Evolutionary conservation across 805 yeast genomes (phyloP).

Genomic region (Candida coleopterorum): DNA sequence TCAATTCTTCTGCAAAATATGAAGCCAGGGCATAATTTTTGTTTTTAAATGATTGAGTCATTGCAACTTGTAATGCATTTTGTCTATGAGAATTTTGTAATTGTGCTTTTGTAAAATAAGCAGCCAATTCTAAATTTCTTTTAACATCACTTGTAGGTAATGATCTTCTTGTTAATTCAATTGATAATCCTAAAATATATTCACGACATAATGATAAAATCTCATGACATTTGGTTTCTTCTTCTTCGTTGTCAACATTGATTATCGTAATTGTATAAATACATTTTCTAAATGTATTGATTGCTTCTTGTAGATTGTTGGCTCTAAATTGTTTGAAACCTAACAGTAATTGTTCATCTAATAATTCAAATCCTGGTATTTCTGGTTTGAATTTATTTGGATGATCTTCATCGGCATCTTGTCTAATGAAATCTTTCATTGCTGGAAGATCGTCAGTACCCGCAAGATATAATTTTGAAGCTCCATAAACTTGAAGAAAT

Average conservation of each 20-base stretch:
- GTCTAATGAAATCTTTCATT: conserved; percentile 62
- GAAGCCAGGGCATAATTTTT: conserved; percentile 88
- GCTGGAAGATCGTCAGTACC: conserved; percentile 74
- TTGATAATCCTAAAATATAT: conserved; percentile 86
- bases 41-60: conserved; percentile 84
- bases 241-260: conserved; percentile 68
- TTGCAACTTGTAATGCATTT: conserved; percentile 90
- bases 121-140: conserved; percentile 90
- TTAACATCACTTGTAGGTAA: conserved; percentile 66
- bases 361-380: conserved; percentile 66
- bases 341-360: conserved; percentile 57
- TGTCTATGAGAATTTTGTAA: conserved; percentile 79
- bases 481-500: conserved; percentile 78
- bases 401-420: conserved; percentile 56
- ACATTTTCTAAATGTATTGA: conserved; percentile 70
- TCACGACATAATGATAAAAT: conserved; percentile 74
- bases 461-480: conserved; percentile 70
- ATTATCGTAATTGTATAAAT: conserved; percentile 70
- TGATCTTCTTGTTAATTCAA: conserved; percentile 84
- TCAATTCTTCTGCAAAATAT: conserved; percentile 79
- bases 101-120: conserved; percentile 85
- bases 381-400: conserved; percentile 49
- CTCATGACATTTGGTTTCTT: conserved; percentile 70
- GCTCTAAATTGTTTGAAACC: conserved; percentile 83
- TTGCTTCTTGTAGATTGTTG: conserved; percentile 79